Percentiles rank a stretch among this genome's conserved stretches.
phyloP scores from a whole-genome alignment of 2,329 filamentous ascomycete species.

The Aspergillus viridinutans region DNA sequence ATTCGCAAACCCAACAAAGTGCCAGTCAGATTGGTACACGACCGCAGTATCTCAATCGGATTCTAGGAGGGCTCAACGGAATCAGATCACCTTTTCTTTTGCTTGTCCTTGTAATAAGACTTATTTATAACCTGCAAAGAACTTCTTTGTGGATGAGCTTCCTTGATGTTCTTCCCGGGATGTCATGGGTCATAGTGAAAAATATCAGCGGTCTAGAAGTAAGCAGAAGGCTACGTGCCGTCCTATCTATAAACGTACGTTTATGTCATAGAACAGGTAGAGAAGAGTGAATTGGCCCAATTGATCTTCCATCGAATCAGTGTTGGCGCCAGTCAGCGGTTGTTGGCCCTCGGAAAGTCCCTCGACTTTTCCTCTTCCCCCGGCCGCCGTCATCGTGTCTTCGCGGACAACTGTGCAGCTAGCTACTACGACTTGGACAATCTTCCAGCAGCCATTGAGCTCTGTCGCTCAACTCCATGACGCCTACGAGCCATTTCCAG shows the following conservation, averaged over 20 bases:
- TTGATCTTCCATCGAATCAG: not conserved
- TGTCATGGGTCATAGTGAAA: too few species aligned
- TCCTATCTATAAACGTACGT: not conserved
- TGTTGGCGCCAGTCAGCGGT: not conserved
- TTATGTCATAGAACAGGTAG: not conserved
- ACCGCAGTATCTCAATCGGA: not conserved
- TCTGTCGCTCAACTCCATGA: constrained; percentile 16
- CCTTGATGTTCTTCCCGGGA: too few species aligned
- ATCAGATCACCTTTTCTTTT: not conserved
- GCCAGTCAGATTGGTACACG: not conserved
- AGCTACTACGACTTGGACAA: not conserved
- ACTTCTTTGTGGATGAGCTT: not conserved
- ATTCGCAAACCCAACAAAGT: not conserved
- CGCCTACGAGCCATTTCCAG: constrained; percentile 12
- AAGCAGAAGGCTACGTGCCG: not conserved
- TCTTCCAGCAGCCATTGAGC: constrained; percentile 14
- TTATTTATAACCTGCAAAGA: not conserved
- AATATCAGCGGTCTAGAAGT: not conserved
- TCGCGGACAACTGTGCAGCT: not conserved
- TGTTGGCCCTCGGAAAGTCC: not conserved
- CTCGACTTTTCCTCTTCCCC: not conserved
- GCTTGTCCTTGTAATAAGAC: not conserved
- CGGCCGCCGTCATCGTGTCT: constrained; percentile 3
- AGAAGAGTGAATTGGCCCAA: not conserved
- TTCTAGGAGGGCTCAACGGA: not conserved